phyloP scores from a whole-genome alignment of 2,329 filamentous ascomycete species.

The Trichoderma hamatum region DNA sequence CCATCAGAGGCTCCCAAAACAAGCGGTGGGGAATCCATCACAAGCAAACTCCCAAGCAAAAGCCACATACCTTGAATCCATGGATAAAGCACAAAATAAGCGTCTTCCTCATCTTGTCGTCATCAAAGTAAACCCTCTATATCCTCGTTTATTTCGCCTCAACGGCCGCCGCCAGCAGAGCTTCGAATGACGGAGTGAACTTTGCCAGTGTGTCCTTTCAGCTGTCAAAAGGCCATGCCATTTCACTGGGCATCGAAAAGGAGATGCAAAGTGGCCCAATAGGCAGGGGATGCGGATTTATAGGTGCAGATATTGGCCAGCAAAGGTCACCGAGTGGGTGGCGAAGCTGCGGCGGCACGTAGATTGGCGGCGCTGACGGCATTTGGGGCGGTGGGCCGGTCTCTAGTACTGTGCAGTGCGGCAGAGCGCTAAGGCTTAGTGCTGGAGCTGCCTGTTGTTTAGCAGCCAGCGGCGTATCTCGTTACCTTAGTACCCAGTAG shows the following conservation, averaged over 20 bases:
- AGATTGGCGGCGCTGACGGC: constrained; percentile 11
- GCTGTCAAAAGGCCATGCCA: background rate
- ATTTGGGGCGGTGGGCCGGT: background rate
- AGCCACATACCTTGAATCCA: constrained; percentile 71
- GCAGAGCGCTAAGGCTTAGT: background rate
- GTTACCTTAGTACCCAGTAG: too few relatives aligned
- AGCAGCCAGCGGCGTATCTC: background rate
- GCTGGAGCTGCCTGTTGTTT: too few relatives aligned
- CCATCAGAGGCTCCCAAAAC: background rate
- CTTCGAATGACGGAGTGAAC: background rate
- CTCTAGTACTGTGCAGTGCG: background rate
- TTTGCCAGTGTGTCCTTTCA: background rate
- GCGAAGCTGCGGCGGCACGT: constrained; percentile 16
- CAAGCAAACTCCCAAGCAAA: background rate
- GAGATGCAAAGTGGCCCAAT: constrained; percentile 8
- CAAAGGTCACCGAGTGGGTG: background rate
- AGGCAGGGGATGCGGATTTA: background rate
- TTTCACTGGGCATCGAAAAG: constrained; percentile 17
- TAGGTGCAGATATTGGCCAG: background rate
- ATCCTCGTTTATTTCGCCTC: background rate
- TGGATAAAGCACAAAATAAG: constrained; percentile 83
- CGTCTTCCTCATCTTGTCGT: constrained; percentile 65
- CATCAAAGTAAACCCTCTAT: background rate
- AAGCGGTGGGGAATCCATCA: background rate
- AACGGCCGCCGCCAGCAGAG: constrained; percentile 15